Base-by-base conservation (phyloP, 2,329 filamentous ascomycete species). In the Monosporascus sp. region DNA sequence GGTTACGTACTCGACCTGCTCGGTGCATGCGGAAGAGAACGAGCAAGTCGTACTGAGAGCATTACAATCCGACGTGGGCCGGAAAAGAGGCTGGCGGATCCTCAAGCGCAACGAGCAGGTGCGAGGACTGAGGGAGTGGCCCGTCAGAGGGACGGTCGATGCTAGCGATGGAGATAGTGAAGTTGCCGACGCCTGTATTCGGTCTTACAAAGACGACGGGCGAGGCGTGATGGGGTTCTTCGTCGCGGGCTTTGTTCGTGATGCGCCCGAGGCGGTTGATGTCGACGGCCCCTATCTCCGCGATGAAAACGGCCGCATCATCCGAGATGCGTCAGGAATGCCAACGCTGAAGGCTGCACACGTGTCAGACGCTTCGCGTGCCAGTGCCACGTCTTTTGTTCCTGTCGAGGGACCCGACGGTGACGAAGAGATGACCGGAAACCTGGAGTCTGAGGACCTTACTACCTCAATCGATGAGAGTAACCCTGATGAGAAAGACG, bases 161-260 rank as follows among this genome's bases (percentile, higher is more conserved):
- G 78, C 76, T 37, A 74, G 75, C 60, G 63, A 63, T 5, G 79
- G 78, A 1, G 73, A 83, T 50, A 65, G 76, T 41, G 70, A 76
- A 3, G 68, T 89, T 1, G 81, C 85, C 6, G 86, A 93, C 25
- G 88, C 81, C 3, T 96, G 91, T 65, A 87, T 97, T 52, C 78
- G 93, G 54, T 89, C 90, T 35, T 86, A 88, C 69, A 89, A 92
- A 62, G 88, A 84, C 25, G 90, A 93, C 61, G 86, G 85, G 9
- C 82, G 88, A 57, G 90, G 91, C 0, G 89, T 92, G 1, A 96
- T 97, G 82, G 93, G 94, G 0, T 97, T 99, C 71, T 99, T 99
- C 63, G 89, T 97, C 20, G 90, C 85, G n/a, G 90, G 81, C 0
- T 96, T 99, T 70, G 80, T 90, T 3, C 77, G 89, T 50, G 81